Evolutionary conservation across 371 early-diverging fungal genomes (phyloP).

Genomic region (Blakeslea trispora): DNA sequence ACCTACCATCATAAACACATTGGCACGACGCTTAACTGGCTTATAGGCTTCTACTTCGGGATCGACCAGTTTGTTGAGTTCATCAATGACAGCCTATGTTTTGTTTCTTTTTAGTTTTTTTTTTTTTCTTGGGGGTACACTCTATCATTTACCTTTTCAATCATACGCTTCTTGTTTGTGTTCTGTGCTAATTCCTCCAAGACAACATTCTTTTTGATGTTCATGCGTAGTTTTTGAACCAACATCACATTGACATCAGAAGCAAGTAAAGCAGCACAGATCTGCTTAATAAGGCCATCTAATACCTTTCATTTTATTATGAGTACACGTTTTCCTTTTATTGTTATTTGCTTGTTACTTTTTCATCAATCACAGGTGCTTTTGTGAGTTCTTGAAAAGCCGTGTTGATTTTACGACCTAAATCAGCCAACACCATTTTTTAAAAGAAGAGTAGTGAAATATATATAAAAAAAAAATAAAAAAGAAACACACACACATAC

Average conservation of each 20-base stretch:
- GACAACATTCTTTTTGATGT: constrained; percentile 85
- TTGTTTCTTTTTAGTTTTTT: no score
- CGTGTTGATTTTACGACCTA: constrained; percentile 87
- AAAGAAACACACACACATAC: neutral
- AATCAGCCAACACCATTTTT: constrained; percentile 90
- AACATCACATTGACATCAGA: constrained; percentile 96
- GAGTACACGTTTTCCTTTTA: neutral
- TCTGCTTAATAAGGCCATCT: constrained; percentile 85
- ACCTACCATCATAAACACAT: constrained; percentile 99
- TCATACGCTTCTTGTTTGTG: constrained; percentile 82
- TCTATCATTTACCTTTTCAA: constrained; percentile 92
- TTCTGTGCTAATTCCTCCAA: constrained; percentile 80
- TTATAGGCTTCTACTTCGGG: constrained; percentile 89
- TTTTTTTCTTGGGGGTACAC: no score
- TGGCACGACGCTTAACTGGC: constrained; percentile 83
- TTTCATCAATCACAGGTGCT: constrained; percentile 88
- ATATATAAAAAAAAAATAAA: neutral
- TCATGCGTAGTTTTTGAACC: constrained; percentile 84
- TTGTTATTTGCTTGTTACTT: constrained; percentile 51
- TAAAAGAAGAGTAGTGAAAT: no score
- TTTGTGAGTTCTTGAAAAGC: constrained; percentile 81
- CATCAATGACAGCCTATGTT: constrained; percentile 96
- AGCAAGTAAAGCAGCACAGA: constrained; percentile 88
- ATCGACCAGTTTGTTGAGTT: constrained; percentile 92
- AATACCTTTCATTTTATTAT: constrained; percentile 55